Base-by-base conservation (phyloP, 2,329 filamentous ascomycete species). In the Penicillium sp. region DNA sequence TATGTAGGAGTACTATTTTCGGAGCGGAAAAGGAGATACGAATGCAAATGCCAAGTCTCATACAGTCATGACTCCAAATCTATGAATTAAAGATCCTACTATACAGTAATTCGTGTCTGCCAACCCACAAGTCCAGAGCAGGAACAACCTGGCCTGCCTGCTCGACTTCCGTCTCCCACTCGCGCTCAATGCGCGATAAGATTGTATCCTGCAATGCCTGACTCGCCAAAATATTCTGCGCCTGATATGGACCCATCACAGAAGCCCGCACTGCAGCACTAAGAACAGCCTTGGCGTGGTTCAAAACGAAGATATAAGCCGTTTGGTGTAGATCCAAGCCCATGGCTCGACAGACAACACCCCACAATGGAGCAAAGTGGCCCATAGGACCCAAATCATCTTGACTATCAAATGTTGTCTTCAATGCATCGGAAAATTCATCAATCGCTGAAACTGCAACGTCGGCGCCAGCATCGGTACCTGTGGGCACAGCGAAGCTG, bases 41-140 rank as follows among this genome's bases (percentile, higher is more conserved):
- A 63, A 62, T 61, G 56, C 58, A 62, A 60, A 56, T 52, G 52
- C 24, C 62, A 56, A 59, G 49, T 56, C 51, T 58, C 49, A 65
- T 62, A 53, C 49, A 53, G 45, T 39, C 15, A 45, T 50, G 42
- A 45, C 44, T 31, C 6, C 24, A 43, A 50, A 43, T 21, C 18
- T 62, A 86, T 46, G 84, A 86, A 70, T 87, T 87, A 68, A 87
- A 87, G 51, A 87, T 86, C 54, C 84, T 75, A 62, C 82, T 85
- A 67, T 87, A 87, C 38, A 87, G 69, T 65, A 85, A 72, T 69
- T 87, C 84, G 68, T 87, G 84, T 58, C 84, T 75, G 1, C 84
- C 84, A 51, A 85, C 76, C 84, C 84, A 87, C 7, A 87, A 65
- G 74, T 87, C 84, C 70, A 85, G 75, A 10, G 77, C 74, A 2